Evolutionary conservation across 257 asterid genomes (phyloP), one percentile per base, ranked within the genome.

Genomic region (Linaria vulgaris): DNA sequence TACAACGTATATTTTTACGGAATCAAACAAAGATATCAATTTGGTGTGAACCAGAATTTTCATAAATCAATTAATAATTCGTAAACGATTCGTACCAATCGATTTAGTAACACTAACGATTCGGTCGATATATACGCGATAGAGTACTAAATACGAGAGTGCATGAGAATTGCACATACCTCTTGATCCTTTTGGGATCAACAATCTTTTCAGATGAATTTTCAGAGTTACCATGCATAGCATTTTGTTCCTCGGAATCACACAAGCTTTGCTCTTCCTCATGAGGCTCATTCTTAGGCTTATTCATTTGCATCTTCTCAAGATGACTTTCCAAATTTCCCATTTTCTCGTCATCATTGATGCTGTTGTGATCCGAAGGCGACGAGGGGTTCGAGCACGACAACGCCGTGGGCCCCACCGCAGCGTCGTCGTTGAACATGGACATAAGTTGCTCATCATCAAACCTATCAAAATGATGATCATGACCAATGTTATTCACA

Each of bases 371-470:
- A 68, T 85, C 96, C 0, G 96, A 87, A 13, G 89, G 92, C 1
- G 96, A 85, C 0, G 96, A 85, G 0, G 96, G 85, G 52, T 80
- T 77, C n/a, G 94, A 84, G 64, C 72, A 68, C 9, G 86, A 76
- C 76, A 82, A 76, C 76, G 80, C 31, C 19, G 78, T 79, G 69
- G 79, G 81, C 31, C 70, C 85, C 41, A 34, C 41, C 8, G 46
- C 80, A 1, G 64, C 71, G 16, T 81, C 88, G 61, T 81, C 88
- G 7, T 65, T 82, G 73, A 87, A 90, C 95, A 90, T 90, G 1
- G 90, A 83, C 88, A 90, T 79, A 41, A 90, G 90, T 70, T 87
- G 97, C 24, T 90, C 97, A 39, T 90, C 97, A 7, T 90, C 95
- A 41, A 87, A 82, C 69, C 83, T 58, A n/a, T 83, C 96, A 19